Percentiles rank a stretch among this genome's conserved stretches.
Conservation (phyloP, 1,284 basidiomycete genomes). For the Cryptococcus deneoformans region DNA sequence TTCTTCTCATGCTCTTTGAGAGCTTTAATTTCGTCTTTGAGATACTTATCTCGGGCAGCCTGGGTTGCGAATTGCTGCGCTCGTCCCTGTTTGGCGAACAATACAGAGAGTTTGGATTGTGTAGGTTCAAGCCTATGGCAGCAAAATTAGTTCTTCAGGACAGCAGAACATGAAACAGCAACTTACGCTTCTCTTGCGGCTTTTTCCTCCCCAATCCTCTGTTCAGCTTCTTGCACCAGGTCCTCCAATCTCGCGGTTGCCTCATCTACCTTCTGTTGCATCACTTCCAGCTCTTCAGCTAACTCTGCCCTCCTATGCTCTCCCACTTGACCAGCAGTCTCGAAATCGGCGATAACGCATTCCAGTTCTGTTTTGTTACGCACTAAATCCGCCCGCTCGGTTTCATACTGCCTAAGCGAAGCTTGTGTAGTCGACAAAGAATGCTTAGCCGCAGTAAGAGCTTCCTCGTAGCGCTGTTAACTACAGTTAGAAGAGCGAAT, state of each 20-base stretch:
- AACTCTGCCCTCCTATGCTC: slow-evolving; percentile 55
- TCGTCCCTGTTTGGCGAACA: slow-evolving; percentile 87
- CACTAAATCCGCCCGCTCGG: slow-evolving; percentile 61
- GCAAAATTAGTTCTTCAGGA: not conserved
- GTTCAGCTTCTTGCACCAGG: slow-evolving; percentile 66
- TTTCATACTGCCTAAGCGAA: slow-evolving; percentile 39
- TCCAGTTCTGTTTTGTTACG: slow-evolving; percentile 75
- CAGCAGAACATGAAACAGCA: not conserved
- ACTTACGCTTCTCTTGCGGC: slow-evolving; percentile 60
- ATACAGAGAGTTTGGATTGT: slow-evolving; percentile 63
- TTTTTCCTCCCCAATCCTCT: slow-evolving; percentile 58
- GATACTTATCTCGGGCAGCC: slow-evolving; percentile 73
- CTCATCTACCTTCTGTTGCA: slow-evolving; percentile 61
- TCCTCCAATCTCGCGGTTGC: slow-evolving; percentile 64
- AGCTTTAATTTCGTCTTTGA: slow-evolving; percentile 68
- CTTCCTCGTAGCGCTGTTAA: slow-evolving; percentile 65
- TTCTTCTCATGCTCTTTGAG: slow-evolving; percentile 62
- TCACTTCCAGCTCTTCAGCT: slow-evolving; percentile 61
- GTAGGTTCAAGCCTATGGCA: slow-evolving; percentile 62
- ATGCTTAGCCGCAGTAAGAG: slow-evolving; percentile 69
- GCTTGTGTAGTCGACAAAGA: slow-evolving; percentile 62
- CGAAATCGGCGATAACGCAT: slow-evolving; percentile 77
- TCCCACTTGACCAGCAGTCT: slow-evolving; percentile 64
- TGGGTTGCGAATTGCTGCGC: slow-evolving; percentile 78
- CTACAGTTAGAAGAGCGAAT: too few species aligned